Base-by-base conservation (phyloP, 78 protist genomes). In the Protostelium mycophagum region DNA sequence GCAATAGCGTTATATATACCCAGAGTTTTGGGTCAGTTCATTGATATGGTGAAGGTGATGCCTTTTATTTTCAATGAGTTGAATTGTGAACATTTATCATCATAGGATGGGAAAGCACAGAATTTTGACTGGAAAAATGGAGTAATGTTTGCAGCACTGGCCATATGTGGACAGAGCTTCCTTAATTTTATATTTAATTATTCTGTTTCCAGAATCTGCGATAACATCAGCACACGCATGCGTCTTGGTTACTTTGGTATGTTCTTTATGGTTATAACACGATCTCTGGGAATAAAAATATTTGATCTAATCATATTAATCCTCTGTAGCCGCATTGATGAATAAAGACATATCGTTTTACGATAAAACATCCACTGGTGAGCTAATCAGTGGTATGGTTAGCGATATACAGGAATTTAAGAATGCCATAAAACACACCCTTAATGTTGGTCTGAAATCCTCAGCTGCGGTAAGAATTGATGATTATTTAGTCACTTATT, bases 291-390 rank as follows among this genome's bases (percentile, higher is more conserved):
- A 16, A 25, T 5, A 16, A 51, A 25, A 25, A 16, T 51, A 51
- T 51, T 51, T 51, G 31, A 51, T 51, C 31, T 51, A 16, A 51
- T 16, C 73, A 51, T 5, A 51, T 51, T 51, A 5, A n/a, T n/a
- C n/a, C n/a, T n/a, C n/a, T n/a, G n/a, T n/a, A 51, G 73, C 73
- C 16, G 73, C 90, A 0, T 28, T 95, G 36, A 28, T 95, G 34
- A 86, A 87, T 36, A 91, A 95, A 38, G 96, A 96, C 34, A 85
- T 95, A 5, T 94, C 91, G 29, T 98, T 98, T 94, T 98, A 93
- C 90, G 99, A 98, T 91, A n/a, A 84, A n/a, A 93, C 86, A 34
- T 91, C 94, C 39, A 95, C 97, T 9, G 98, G 98, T 28, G 99
- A 97, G 91, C 86, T 98, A n/a, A 29, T 97, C 51, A 92, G 91